These are phyloP conservation scores for Gynochthodes officinalis DNA, from an alignment of 257 asterid species.

Conservation along the genomic window DNA sequence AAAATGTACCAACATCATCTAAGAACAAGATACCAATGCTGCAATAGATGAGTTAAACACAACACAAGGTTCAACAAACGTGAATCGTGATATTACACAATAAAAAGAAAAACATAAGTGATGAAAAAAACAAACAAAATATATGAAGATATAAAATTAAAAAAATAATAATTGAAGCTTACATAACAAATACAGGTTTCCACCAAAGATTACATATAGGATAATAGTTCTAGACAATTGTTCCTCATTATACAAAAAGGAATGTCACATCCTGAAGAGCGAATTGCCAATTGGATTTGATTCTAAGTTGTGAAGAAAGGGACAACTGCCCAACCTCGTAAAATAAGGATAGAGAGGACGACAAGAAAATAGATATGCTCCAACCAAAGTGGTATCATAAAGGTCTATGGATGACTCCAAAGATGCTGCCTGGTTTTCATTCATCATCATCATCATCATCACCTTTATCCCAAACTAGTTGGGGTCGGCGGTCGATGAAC, in stretches of 20 bases:
- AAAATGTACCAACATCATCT: background rate
- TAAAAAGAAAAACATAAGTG: background rate
- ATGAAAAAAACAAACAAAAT: conserved; percentile 18
- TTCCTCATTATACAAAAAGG: background rate
- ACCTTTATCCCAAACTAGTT: too few species aligned
- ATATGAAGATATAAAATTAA: background rate
- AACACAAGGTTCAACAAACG: background rate
- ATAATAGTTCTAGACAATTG: background rate
- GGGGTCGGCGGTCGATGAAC: too few species aligned
- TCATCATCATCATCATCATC: too few species aligned
- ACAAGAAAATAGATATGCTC: background rate
- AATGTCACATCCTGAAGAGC: background rate
- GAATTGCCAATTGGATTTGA: background rate
- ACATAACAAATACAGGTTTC: background rate
- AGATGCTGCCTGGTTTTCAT: background rate
- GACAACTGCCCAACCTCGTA: background rate
- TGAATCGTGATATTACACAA: background rate
- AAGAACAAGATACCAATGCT: background rate
- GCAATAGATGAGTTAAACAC: background rate
- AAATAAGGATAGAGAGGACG: background rate
- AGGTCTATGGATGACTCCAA: background rate
- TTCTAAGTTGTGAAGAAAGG: background rate
- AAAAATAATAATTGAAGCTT: background rate
- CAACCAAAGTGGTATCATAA: background rate
- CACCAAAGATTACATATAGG: background rate